phyloP scores from a whole-genome alignment of 148 eudicot genomes.

The Gaultheria prostrata region DNA sequence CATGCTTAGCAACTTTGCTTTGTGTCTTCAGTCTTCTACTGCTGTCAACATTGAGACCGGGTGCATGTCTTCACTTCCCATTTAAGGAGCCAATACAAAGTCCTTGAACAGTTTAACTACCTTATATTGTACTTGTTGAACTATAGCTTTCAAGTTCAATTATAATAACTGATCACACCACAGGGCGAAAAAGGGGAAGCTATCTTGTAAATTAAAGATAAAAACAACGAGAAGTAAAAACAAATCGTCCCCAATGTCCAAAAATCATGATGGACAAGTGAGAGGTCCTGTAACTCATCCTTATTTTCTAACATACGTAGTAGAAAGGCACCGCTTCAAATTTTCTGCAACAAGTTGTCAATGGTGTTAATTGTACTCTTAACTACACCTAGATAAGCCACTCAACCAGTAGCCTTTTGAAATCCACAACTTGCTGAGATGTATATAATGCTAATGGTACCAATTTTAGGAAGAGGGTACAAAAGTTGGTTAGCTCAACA shows the following conservation, averaged over 20 bases:
- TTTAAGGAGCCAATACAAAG: not conserved
- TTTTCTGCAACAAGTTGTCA: not conserved
- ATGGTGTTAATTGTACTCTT: not conserved
- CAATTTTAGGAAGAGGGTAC: not conserved
- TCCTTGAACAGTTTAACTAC: not conserved
- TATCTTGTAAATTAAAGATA: not conserved
- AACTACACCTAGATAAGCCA: constrained; percentile 9
- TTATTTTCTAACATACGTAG: not conserved
- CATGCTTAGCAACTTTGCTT: not conserved
- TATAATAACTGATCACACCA: not conserved
- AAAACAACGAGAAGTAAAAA: not conserved
- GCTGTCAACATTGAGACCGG: not conserved
- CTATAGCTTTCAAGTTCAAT: not conserved
- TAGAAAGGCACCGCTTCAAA: not conserved
- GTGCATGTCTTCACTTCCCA: not conserved
- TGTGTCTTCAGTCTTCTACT: not conserved
- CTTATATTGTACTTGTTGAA: not conserved
- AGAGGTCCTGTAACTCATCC: not conserved
- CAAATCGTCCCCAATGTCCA: not conserved
- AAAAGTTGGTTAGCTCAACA: not conserved
- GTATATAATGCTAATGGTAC: not conserved
- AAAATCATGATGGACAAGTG: not conserved
- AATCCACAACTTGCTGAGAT: not conserved
- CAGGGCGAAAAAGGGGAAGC: not conserved
- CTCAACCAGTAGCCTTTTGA: not conserved